Percentiles rank a stretch among this genome's conserved stretches.
Conservation (phyloP, 202 grass and related monocot species). For the Dendrocalamus latiflorus region DNA sequence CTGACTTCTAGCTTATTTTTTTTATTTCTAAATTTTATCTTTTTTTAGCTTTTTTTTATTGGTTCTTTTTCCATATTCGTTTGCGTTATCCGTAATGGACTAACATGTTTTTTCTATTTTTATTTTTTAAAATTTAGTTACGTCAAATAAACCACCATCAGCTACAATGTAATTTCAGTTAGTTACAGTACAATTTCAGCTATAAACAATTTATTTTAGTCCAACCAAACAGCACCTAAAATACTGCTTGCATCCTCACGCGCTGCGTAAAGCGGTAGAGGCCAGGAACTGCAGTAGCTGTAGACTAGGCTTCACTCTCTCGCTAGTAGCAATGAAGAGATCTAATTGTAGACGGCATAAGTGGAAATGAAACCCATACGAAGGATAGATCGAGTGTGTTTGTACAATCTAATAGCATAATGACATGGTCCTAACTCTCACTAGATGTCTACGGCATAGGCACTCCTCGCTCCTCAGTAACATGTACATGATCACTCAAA, state of each 20-base stretch:
- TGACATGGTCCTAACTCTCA: background rate
- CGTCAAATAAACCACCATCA: too few species aligned
- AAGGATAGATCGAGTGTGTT: background rate
- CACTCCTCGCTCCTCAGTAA: background rate
- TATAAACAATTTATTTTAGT: too few species aligned
- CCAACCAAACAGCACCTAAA: too few species aligned
- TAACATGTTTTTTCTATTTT: too few species aligned
- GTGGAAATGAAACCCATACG: background rate
- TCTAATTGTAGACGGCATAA: background rate
- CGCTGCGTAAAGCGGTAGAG: background rate
- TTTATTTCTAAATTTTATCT: too few species aligned
- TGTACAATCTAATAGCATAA: background rate
- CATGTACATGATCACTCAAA: constrained; percentile 34
- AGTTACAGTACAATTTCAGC: too few species aligned
- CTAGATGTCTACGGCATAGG: background rate
- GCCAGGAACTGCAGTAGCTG: background rate
- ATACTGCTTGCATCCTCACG: background rate
- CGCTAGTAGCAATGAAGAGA: background rate
- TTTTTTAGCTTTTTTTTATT: too few species aligned
- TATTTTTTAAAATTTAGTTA: too few species aligned
- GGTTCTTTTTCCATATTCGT: too few species aligned
- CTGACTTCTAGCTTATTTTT: too few species aligned
- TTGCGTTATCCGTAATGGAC: too few species aligned
- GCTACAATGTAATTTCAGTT: too few species aligned
- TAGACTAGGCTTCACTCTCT: background rate